Evolutionary conservation across 176 grass and related monocot genomes (phyloP).

Genomic region (Thinopyrum elongatum): DNA sequence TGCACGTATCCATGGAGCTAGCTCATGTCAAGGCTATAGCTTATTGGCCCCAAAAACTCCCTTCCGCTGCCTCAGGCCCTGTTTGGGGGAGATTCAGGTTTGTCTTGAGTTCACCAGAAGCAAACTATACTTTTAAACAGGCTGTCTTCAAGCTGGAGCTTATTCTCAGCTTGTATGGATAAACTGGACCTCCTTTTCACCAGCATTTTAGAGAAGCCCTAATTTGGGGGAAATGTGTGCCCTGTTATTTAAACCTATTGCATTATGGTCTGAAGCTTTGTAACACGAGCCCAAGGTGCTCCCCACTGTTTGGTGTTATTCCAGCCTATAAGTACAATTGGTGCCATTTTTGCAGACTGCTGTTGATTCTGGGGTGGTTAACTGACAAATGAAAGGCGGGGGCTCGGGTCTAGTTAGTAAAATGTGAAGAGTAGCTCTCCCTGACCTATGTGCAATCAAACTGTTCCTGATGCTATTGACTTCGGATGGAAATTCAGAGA

Average conservation of each 20-base stretch:
- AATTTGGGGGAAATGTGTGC: background rate
- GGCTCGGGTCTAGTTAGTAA: too few relatives aligned
- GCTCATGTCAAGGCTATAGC: background rate
- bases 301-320: background rate
- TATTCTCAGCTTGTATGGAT: background rate
- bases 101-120: background rate
- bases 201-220: background rate
- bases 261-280: background rate
- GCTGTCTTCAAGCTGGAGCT: background rate
- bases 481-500: too few relatives aligned
- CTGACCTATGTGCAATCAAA: too few relatives aligned
- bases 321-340: background rate
- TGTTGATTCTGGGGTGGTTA: too few relatives aligned
- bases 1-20: constrained; percentile 12
- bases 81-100: constrained; percentile 14
- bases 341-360: too few relatives aligned
- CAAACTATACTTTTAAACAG: background rate
- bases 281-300: background rate
- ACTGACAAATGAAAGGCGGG: too few relatives aligned
- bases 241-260: constrained; percentile 6
- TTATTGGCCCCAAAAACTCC: constrained; percentile 7
- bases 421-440: too few relatives aligned
- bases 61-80: background rate
- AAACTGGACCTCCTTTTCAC: background rate
- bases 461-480: too few relatives aligned